Conservation (phyloP, 208 protist species). For the Leishmania braziliensis region DNA sequence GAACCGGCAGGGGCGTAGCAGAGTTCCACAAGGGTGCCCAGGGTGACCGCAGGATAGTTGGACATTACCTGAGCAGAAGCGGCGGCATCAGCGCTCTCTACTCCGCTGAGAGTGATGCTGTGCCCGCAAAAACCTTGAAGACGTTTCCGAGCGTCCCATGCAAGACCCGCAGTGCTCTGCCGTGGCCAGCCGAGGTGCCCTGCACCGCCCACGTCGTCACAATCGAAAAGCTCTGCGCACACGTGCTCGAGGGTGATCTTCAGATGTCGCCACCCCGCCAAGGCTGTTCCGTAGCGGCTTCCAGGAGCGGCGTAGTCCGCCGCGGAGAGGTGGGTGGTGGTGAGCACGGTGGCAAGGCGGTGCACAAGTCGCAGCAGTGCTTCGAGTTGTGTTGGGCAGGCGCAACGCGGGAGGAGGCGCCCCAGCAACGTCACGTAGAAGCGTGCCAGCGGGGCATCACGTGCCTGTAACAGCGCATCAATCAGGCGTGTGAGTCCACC, state of each 20-base stretch:
- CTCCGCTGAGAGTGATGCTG: neutral
- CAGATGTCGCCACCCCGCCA: slow-evolving; percentile 11
- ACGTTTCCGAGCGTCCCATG: slow-evolving; percentile 4
- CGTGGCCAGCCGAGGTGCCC: neutral
- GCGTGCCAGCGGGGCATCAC: slow-evolving; percentile 60
- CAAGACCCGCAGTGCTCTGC: neutral
- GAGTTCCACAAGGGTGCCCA: slow-evolving; percentile 12
- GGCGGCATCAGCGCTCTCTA: neutral
- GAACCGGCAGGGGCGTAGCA: slow-evolving; percentile 1
- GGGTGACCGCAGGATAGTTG: neutral
- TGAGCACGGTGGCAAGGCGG: slow-evolving; percentile 33
- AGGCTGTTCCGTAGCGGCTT: slow-evolving; percentile 4
- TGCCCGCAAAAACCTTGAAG: neutral
- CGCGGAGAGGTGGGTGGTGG: slow-evolving; percentile 8
- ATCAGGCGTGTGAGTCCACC: slow-evolving; percentile 32
- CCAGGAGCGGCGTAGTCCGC: slow-evolving; percentile 10
- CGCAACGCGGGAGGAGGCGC: slow-evolving; percentile 38
- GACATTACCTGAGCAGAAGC: neutral
- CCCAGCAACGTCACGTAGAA: slow-evolving; percentile 48
- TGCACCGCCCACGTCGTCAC: neutral
- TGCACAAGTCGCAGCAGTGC: slow-evolving; percentile 39
- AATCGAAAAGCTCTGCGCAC: neutral
- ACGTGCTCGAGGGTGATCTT: slow-evolving; percentile 3
- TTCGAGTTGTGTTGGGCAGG: slow-evolving; percentile 33
- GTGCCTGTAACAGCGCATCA: slow-evolving; percentile 30